Conservation (phyloP, 306 rosid genomes). For the Citrullus colocynthis region DNA sequence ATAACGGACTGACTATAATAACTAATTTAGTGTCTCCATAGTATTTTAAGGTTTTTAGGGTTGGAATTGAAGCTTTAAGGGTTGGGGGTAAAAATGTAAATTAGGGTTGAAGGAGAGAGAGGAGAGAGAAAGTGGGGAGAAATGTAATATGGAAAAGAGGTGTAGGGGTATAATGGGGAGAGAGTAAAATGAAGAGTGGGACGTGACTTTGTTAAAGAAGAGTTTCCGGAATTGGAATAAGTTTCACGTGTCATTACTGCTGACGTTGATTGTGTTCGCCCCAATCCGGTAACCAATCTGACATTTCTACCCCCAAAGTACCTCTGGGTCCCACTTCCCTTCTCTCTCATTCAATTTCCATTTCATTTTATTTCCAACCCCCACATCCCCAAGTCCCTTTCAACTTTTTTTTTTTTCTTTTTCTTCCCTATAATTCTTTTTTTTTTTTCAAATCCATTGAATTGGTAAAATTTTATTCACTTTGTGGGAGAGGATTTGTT, state of each 20-base stretch:
- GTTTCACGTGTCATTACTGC: slow-evolving; percentile 31
- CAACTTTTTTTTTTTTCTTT: background rate
- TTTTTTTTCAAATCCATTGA: background rate
- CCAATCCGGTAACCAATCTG: slow-evolving; percentile 25
- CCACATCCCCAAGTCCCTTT: slow-evolving; percentile 19
- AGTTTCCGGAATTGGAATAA: slow-evolving; percentile 28
- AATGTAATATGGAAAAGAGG: background rate
- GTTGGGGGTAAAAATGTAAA: background rate
- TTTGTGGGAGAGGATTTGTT: no score
- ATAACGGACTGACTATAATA: no score
- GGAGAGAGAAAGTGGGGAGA: background rate
- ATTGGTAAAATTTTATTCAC: no score
- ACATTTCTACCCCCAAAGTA: slow-evolving; percentile 12
- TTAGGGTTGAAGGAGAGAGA: background rate
- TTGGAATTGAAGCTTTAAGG: no score
- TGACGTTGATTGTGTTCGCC: slow-evolving; percentile 48
- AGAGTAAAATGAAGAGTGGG: background rate
- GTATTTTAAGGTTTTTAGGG: no score
- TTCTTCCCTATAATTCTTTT: no score
- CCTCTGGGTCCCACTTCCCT: slow-evolving; percentile 13
- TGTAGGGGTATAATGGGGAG: background rate
- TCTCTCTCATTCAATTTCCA: slow-evolving; percentile 10
- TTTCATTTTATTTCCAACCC: slow-evolving; percentile 8
- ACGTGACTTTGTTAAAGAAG: slow-evolving; percentile 37
- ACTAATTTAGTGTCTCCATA: no score